phyloP scores from a whole-genome alignment of 164 flowering plant genomes.

The Taxillus chinensis region DNA sequence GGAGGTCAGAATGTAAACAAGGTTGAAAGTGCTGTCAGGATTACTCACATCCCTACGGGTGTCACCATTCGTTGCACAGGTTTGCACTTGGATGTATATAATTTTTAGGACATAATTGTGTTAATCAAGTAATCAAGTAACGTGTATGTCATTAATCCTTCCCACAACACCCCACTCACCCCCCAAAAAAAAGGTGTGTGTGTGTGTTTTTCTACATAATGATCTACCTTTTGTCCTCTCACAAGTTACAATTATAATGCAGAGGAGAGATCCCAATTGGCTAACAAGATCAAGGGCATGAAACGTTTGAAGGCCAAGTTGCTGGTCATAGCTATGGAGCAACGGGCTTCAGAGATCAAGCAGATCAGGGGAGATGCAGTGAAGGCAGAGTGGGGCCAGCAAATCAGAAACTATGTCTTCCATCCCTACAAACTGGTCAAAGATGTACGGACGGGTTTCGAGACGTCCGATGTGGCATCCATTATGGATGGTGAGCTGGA shows the following conservation, averaged over 20 bases:
- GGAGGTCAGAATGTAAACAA: slow-evolving; percentile 99
- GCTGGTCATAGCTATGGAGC: slow-evolving; percentile 87
- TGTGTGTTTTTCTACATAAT: not conserved
- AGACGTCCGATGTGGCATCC: slow-evolving; percentile 70
- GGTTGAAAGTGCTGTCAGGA: slow-evolving; percentile 95
- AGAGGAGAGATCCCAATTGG: slow-evolving; percentile 88
- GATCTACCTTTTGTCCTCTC: not conserved
- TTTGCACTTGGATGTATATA: slow-evolving; percentile 5
- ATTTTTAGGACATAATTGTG: too few relatives aligned
- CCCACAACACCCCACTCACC: too few relatives aligned
- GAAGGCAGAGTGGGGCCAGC: slow-evolving; percentile 99
- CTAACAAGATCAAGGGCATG: slow-evolving; percentile 80
- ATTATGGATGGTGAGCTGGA: slow-evolving; percentile 99
- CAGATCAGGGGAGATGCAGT: slow-evolving; percentile 88
- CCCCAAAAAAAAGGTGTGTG: not conserved
- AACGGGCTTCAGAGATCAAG: slow-evolving; percentile 91
- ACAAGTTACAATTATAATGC: slow-evolving; percentile 16
- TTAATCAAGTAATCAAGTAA: too few relatives aligned
- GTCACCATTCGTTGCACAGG: slow-evolving; percentile 93
- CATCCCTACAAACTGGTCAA: slow-evolving; percentile 99
- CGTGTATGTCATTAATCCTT: too few relatives aligned
- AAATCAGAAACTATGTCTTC: slow-evolving; percentile 90
- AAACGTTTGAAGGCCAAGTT: slow-evolving; percentile 91
- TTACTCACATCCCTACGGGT: slow-evolving; percentile 93
- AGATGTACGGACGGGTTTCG: slow-evolving; percentile 75